These are phyloP conservation scores for Trichophyton equinum DNA, from an alignment of 2,329 filamentous ascomycete genomes.

Conservation along the genomic window DNA sequence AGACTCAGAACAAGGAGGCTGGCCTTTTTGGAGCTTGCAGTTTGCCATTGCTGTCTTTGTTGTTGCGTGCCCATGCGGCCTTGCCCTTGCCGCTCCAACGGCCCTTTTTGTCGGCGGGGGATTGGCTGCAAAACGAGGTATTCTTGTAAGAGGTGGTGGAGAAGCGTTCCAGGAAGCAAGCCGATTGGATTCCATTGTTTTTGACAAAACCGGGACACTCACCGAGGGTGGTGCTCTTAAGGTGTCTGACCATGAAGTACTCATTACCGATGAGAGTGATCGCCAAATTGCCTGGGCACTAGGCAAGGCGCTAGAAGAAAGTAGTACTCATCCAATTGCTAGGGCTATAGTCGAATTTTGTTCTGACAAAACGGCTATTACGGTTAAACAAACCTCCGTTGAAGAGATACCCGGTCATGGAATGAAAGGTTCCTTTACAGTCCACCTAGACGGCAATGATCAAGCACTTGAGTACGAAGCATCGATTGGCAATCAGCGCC, in stretches of 20 bases:
- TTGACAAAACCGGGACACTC: constrained; percentile 80
- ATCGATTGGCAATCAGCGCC: constrained; percentile 46
- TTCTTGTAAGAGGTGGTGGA: constrained; percentile 71
- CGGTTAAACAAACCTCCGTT: constrained; percentile 28
- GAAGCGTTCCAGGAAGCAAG: constrained; percentile 79
- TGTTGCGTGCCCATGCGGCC: constrained; percentile 71
- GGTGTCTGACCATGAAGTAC: constrained; percentile 40
- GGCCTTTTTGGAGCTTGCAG: constrained; percentile 45
- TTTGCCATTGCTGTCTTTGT: constrained; percentile 77
- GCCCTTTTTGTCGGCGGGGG: constrained; percentile 76
- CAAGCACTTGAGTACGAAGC: constrained; percentile 30
- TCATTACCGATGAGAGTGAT: constrained; percentile 24
- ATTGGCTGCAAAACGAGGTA: constrained; percentile 64
- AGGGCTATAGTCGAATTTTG: constrained; percentile 43
- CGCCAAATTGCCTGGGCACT: constrained; percentile 34
- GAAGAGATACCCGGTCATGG: constrained; percentile 47
- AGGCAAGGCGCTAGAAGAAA: constrained; percentile 43
- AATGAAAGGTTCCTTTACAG: constrained; percentile 39
- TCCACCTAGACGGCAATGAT: constrained; percentile 12
- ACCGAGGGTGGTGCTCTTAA: constrained; percentile 52
- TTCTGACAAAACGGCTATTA: constrained; percentile 17
- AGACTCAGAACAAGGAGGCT: constrained; percentile 34
- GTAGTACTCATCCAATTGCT: constrained; percentile 48
- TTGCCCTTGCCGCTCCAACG: constrained; percentile 74
- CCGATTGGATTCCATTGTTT: constrained; percentile 63